Evolutionary conservation across 306 rosid species (phyloP), one percentile per base, ranked within the genome.

Genomic region (Vachellia pachyceras): DNA sequence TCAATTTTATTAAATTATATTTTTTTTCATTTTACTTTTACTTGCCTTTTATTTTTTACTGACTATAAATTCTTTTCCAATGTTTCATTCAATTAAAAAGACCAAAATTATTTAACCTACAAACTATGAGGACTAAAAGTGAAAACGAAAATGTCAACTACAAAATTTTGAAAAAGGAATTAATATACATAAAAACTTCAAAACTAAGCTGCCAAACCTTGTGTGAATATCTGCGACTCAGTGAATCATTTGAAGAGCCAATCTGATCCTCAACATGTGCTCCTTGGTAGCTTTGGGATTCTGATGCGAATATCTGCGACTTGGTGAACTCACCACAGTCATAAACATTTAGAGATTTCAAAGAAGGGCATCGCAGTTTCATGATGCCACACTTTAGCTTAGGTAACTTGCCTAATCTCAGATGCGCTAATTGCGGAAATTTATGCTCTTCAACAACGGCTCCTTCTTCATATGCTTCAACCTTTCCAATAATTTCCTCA

Each of bases 271-370:
- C 35, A 12, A 7, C 44, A 23, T 10, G 17, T 23, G 10, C 40
- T 39, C 35, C 25, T 6, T 75, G 14, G 54, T 40, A 18, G 10
- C 20, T 33, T 42, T 52, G 70, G 57, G 36, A n/a, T n/a, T 72
- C 10, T 35, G 42, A 72, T n/a, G 47, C 1, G 47, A 75, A 55
- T 64, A 81, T 4, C 79, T 64, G 71, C 33, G 5, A 46, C 49
- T 44, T 44, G 10, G 3, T 44, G 49, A 82, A 50, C 22, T 40
- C 1, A 2, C 5, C 14, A 72, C 82, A 77, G 0, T 61, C 0
- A 0, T 9, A 1, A 10, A 63, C 76, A 0, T 0, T 0, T 0
- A 77, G 20, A 1, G 0, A 0, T 0, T 33, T 50, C 11, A 82
- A 72, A 2, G 6, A 0, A 0, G 80, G 49, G 64, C 47, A 46